Evolutionary conservation across 306 rosid species (phyloP), one percentile per base, ranked within the genome.

Genomic region (Quercus glauca): DNA sequence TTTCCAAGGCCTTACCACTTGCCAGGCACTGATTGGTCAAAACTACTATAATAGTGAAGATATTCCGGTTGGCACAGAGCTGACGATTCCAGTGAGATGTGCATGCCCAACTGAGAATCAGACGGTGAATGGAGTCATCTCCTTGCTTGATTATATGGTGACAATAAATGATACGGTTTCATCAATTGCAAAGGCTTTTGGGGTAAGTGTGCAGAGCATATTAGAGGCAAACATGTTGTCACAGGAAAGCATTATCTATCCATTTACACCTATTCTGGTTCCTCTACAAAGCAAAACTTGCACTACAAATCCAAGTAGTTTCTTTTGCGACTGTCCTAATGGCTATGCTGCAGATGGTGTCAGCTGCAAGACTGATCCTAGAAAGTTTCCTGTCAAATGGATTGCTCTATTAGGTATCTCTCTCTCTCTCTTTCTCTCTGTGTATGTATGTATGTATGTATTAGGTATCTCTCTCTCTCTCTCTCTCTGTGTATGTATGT

Each of bases 1-100:
- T 23, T 90, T 63, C 83, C 90, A 86, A 80, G 86, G 93, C 63
- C 82, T 90, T 37, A 77, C 90, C 5, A 90, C 90, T 3, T 90
- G 91, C n/a, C 90, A 86, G 21, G 88, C 90, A 45, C 0, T 88
- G 83, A 74, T 65, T 55, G 78, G 87, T n/a, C 91, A 86, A 78
- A 90, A 90, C 51, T 84, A 86, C 51, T 90, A 87, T 35, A 59
- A 85, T 2, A 28, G 87, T 13, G 2, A 1, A 3, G 0, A 26
- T 4, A 78, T 90, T 79, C 14, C 82, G 25, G 26, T 80, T 21
- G 91, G 82, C 28, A 77, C 85, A 1, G 69, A 76, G 70, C 78
- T 88, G 45, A 55, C 77, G 1, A 85, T 90, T 59, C 91, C 90
- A 0, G 13, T 90, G 60, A 11, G 86, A 41, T 90, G 90, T 33